A percentile compares a stretch with the other conserved stretches of the same genome.
phyloP scores from a whole-genome alignment of 495 filamentous ascomycete species.

The Penicillium samsonianum region DNA sequence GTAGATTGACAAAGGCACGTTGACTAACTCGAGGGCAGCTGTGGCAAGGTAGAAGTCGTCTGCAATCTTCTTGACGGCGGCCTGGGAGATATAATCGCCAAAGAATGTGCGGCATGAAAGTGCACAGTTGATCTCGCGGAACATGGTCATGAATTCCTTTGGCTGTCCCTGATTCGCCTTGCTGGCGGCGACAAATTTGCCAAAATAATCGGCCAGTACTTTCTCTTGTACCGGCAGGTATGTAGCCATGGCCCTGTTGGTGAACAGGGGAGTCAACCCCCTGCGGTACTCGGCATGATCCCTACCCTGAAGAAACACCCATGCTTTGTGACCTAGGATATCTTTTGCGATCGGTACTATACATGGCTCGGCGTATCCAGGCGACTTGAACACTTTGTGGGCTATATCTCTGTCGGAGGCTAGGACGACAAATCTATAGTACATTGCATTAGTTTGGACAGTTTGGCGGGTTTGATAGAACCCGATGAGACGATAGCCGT shows the following conservation, averaged over 20 bases:
- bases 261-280: constrained; percentile 88
- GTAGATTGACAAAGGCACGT: constrained; percentile 80
- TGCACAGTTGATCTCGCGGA: constrained; percentile 91
- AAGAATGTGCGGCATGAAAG: constrained; percentile 70
- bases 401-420: constrained; percentile 90
- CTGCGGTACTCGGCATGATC: constrained; percentile 89
- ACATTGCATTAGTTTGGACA: not conserved
- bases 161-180: constrained; percentile 60
- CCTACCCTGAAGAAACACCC: constrained; percentile 92
- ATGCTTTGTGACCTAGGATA: constrained; percentile 80
- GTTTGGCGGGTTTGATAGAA: not conserved
- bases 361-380: constrained; percentile 82
- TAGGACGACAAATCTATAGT: constrained; percentile 83
- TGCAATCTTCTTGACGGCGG: constrained; percentile 84
- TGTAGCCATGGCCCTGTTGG: constrained; percentile 75
- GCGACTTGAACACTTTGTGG: constrained; percentile 92
- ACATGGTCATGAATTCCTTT: constrained; percentile 75
- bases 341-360: constrained; percentile 90
- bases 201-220: constrained; percentile 79
- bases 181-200: constrained; percentile 68
- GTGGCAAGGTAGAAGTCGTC: constrained; percentile 94
- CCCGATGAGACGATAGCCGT: not conserved
- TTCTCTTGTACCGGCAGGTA: constrained; percentile 89
- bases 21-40: constrained; percentile 90
- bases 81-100: constrained; percentile 43